These are phyloP conservation scores for Geranium incanum DNA, from an alignment of 441 rosid genomes.

Conservation along the genomic window DNA sequence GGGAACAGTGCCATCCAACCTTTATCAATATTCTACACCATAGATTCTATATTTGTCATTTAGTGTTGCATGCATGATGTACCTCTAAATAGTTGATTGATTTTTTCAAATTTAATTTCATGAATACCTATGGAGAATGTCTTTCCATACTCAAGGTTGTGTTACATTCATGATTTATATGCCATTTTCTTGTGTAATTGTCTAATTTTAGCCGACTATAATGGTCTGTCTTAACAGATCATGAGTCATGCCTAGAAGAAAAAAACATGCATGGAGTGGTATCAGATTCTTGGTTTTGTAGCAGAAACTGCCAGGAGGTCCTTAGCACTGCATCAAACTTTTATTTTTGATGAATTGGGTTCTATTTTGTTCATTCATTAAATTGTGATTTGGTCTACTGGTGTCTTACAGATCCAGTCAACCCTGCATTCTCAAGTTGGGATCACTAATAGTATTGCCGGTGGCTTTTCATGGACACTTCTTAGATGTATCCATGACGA, in stretches of 20 bases:
- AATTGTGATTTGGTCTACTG: slow-evolving; percentile 17
- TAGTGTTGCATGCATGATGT: background rate
- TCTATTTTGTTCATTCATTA: background rate
- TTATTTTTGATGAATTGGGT: background rate
- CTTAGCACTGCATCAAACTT: background rate
- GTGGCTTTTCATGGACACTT: slow-evolving; percentile 73
- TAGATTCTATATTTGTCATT: background rate
- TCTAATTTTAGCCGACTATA: background rate
- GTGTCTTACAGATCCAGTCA: slow-evolving; percentile 45
- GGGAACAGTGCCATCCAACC: background rate
- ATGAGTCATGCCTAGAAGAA: slow-evolving; percentile 4
- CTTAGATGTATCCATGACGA: slow-evolving; percentile 82
- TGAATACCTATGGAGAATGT: background rate
- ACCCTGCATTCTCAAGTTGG: slow-evolving; percentile 81
- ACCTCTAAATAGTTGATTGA: background rate
- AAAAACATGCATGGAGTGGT: background rate
- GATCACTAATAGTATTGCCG: slow-evolving; percentile 35
- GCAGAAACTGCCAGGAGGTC: slow-evolving; percentile 6
- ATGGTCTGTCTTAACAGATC: background rate
- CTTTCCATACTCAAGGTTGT: background rate
- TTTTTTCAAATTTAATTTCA: background rate
- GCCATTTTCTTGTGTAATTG: background rate
- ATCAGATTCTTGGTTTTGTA: slow-evolving; percentile 9
- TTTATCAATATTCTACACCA: background rate
- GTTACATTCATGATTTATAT: background rate